Evolutionary conservation across 768 basidiomycete genomes (phyloP).

Genomic region (Lentinula edodes): DNA sequence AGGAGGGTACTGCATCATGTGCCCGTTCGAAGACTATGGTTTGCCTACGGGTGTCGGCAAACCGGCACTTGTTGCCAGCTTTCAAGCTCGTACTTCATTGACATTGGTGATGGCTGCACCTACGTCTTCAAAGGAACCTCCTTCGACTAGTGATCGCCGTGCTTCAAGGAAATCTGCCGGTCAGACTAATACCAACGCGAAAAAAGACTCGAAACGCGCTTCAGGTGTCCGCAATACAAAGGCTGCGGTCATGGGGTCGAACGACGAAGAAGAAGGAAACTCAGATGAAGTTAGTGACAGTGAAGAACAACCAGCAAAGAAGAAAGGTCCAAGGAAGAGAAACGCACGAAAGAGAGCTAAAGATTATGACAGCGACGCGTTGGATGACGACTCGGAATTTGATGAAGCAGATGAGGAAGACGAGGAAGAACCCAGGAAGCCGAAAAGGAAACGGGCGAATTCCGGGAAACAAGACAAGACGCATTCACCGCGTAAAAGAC

Average conservation of each 20-base stretch:
- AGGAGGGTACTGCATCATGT: too few species aligned
- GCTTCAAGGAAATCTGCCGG: not conserved
- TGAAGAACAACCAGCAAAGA: not conserved
- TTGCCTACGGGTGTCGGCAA: too few species aligned
- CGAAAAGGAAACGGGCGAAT: conserved; percentile 17
- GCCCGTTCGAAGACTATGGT: too few species aligned
- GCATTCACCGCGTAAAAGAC: conserved; percentile 21
- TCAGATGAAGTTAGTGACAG: not conserved
- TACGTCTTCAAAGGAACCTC: not conserved
- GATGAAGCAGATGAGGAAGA: not conserved
- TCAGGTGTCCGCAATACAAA: not conserved
- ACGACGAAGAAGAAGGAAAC: not conserved
- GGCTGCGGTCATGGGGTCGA: not conserved
- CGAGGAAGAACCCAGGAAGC: conserved; percentile 15
- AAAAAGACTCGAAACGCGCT: not conserved
- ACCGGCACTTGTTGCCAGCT: too few species aligned
- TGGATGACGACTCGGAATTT: conserved; percentile 29
- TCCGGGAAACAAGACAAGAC: conserved; percentile 12
- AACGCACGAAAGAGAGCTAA: not conserved
- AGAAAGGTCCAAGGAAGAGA: not conserved
- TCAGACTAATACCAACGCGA: not conserved
- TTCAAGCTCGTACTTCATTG: too few species aligned
- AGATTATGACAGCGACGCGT: conserved; percentile 36
- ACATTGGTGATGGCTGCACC: not conserved
- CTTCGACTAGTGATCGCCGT: not conserved